These are phyloP conservation scores for Vitis rotundifolia DNA, from an alignment of 164 flowering plant genomes.

Conservation along the genomic window DNA sequence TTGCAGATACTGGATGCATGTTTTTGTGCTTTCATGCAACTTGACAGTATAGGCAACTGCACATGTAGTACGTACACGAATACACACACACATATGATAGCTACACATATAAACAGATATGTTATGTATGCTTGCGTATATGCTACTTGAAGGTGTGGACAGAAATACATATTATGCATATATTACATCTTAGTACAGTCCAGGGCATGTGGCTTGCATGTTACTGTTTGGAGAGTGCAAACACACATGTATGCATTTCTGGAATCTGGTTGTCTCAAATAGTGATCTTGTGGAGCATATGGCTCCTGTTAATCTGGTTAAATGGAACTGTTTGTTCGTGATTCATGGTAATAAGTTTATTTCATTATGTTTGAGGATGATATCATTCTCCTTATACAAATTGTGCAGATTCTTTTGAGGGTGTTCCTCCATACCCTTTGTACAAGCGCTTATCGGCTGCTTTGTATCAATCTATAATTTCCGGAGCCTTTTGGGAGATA, in stretches of 20 bases:
- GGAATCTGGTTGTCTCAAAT: not conserved
- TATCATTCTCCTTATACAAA: not conserved
- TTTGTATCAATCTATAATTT: constrained; percentile 39
- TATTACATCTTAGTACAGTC: too few species aligned
- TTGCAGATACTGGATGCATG: too few species aligned
- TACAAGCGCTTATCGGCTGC: constrained; percentile 64
- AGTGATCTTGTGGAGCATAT: not conserved
- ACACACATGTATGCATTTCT: not conserved
- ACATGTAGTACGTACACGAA: too few species aligned
- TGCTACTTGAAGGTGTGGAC: too few species aligned
- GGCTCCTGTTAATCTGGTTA: not conserved
- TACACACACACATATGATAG: too few species aligned
- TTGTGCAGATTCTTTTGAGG: constrained; percentile 39
- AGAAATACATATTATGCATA: too few species aligned
- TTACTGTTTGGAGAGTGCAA: too few species aligned
- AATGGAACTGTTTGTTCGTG: not conserved
- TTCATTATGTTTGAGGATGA: not conserved
- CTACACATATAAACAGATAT: too few species aligned
- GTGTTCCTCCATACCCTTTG: constrained; percentile 67
- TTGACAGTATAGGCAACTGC: too few species aligned
- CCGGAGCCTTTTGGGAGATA: constrained; percentile 30
- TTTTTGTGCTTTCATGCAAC: too few species aligned
- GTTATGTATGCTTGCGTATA: too few species aligned
- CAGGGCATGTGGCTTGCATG: too few species aligned
- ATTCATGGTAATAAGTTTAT: not conserved